phyloP scores from a whole-genome alignment of 1,284 basidiomycete species.

The Cryptococcus sp. region DNA sequence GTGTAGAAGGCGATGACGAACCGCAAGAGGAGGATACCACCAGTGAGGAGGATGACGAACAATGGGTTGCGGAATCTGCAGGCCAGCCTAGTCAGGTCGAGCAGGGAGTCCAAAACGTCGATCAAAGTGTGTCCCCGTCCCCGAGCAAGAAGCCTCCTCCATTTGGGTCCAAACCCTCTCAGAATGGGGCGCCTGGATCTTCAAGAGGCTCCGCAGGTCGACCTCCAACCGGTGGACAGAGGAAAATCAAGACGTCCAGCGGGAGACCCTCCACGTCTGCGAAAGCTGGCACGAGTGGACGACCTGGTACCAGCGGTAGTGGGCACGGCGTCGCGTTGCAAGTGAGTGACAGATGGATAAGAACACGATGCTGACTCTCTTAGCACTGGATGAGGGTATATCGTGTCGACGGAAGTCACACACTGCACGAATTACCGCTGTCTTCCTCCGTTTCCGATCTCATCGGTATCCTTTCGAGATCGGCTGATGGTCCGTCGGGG shows the following conservation, averaged over 20 bases:
- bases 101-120: too few species aligned
- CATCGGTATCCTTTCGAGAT: constrained; percentile 59
- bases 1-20: constrained; percentile 56
- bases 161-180: constrained; percentile 38
- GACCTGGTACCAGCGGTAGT: constrained; percentile 32
- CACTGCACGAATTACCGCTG: constrained; percentile 67
- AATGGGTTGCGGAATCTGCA: constrained; percentile 28
- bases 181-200: constrained; percentile 8
- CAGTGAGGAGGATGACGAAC: constrained; percentile 40
- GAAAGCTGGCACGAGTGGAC: constrained; percentile 25
- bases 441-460: constrained; percentile 71
- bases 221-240: constrained; percentile 24
- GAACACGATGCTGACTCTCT: not conserved
- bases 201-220: constrained; percentile 10
- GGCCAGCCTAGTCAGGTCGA: too few species aligned
- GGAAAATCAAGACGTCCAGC: constrained; percentile 24
- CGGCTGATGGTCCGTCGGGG: constrained; percentile 51
- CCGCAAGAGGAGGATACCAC: constrained; percentile 25
- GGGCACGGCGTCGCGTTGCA: constrained; percentile 12
- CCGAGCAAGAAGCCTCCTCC: constrained; percentile 31
- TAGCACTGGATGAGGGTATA: constrained; percentile 70
- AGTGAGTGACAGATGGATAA: constrained; percentile 17
- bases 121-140: not conserved
- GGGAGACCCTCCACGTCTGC: constrained; percentile 20
- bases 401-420: constrained; percentile 71